Percentiles rank a stretch among this genome's conserved stretches.
Conservation (phyloP, 257 asterid genomes). For the Lithospermum erythrorhizon region DNA sequence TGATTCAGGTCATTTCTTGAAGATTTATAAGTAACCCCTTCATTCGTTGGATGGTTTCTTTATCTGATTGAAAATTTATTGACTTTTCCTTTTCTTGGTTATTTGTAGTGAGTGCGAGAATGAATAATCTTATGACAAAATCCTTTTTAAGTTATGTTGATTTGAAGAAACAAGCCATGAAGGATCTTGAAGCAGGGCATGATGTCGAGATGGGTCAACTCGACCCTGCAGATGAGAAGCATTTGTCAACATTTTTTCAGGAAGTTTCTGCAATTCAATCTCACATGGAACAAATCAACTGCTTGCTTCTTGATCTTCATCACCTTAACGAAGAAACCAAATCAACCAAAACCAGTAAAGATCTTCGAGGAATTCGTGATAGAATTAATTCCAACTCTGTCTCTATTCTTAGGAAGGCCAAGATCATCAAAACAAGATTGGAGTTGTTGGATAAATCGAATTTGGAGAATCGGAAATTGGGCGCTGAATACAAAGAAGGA, state of each 20-base stretch:
- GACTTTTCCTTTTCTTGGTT: constrained; percentile 6
- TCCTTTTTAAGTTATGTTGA: constrained; percentile 69
- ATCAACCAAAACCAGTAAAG: constrained; percentile 36
- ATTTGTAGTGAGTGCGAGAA: constrained; percentile 30
- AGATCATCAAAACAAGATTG: constrained; percentile 39
- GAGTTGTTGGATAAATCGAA: constrained; percentile 63
- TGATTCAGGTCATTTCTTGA: too few relatives aligned
- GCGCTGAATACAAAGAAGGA: constrained; percentile 25
- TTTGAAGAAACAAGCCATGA: constrained; percentile 63
- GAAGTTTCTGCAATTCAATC: constrained; percentile 42
- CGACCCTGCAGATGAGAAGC: constrained; percentile 38
- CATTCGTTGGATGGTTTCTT: background rate
- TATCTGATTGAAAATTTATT: background rate
- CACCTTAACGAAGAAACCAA: constrained; percentile 45
- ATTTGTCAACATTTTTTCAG: constrained; percentile 49
- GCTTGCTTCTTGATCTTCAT: constrained; percentile 58
- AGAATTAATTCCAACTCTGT: constrained; percentile 49
- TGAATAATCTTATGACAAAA: constrained; percentile 74
- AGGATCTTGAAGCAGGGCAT: constrained; percentile 42
- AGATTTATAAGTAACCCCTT: too few relatives aligned
- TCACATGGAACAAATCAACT: constrained; percentile 58
- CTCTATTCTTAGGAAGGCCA: constrained; percentile 53
- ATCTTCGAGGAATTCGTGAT: constrained; percentile 59
- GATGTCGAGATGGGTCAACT: constrained; percentile 67
- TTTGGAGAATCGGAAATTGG: constrained; percentile 25